Evolutionary conservation across 129 eudicot species (phyloP), one percentile per base, ranked within the genome.

Genomic region (Deinandra increscens): DNA sequence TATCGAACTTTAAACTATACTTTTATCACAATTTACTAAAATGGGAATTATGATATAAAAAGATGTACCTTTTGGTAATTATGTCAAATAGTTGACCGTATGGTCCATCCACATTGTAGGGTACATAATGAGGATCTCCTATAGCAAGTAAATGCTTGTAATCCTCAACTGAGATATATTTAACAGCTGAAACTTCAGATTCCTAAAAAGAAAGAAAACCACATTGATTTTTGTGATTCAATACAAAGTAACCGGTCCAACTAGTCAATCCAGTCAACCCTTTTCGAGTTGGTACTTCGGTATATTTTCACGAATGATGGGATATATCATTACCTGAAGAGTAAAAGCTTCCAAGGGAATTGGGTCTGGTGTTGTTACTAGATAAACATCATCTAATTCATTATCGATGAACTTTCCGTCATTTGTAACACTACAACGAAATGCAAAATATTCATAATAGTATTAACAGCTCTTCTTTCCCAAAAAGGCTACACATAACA

Each of bases 141-240:
- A 80, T 77, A 54, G 75, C 87, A 73, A 93, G 95, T 73, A 87
- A 78, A 37, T 78, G 56, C 70, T 79, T 93, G 66, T 89, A 93
- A 58, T 89, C 97, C 68, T 89, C 91, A 62, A 82, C 14, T 5
- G 89, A 68, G 66, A 89, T 74, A 76, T 93, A 93, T 79, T 89
- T 93, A 60, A 87, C 97, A 73, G 97, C 95, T 50, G 99, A 89
- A 76, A 93, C 99, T 79, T 93, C 98, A 49, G 98, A 82, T 77
- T 86, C 95, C 98, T 93, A 71, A 73, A 65, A 67, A 7, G 39
- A 75, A 56, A 68, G 0, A 53, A 64, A 54, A 66, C 45, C 22
- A 63, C 50, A 26, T 34, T 37, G 19, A 31, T 15, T 41, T 74
- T 78, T 51, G 72, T 49, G 23, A 51, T 60, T 48, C 58, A 56